phyloP scores from a whole-genome alignment of 805 yeast genomes.

The Dipodascus geniculatus region DNA sequence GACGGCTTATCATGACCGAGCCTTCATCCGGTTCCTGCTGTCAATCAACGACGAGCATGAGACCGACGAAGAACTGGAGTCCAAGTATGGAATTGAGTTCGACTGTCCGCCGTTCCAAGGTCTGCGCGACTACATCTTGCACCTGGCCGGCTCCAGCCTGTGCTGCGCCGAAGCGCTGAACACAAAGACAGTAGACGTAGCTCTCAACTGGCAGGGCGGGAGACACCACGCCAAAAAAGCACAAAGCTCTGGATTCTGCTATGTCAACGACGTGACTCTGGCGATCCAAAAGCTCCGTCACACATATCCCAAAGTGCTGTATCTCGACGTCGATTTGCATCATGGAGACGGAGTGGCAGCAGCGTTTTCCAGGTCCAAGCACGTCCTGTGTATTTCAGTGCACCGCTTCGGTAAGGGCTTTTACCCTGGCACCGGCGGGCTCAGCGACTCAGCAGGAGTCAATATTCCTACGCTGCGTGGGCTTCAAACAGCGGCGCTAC shows the following conservation, averaged over 20 bases:
- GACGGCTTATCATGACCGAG: constrained; percentile 36
- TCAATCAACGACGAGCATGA: constrained; percentile 14
- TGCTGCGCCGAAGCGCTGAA: constrained; percentile 32
- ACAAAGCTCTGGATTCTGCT: constrained; percentile 60
- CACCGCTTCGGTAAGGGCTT: constrained; percentile 59
- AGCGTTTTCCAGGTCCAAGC: constrained; percentile 45
- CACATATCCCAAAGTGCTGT: constrained; percentile 36
- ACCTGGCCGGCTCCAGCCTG: constrained; percentile 47
- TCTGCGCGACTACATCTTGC: constrained; percentile 37
- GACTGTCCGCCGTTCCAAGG: constrained; percentile 57
- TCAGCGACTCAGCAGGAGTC: constrained; percentile 29
- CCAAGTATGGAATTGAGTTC: constrained; percentile 36
- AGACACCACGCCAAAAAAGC: constrained; percentile 53
- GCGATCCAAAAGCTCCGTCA: constrained; percentile 39
- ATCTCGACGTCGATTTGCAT: constrained; percentile 64
- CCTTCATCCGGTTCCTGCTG: constrained; percentile 33
- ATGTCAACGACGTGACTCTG: constrained; percentile 55
- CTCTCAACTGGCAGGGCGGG: constrained; percentile 72
- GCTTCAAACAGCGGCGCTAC: constrained; percentile 34
- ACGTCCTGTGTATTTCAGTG: constrained; percentile 49
- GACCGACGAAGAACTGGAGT: constrained; percentile 13
- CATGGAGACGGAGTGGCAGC: constrained; percentile 73
- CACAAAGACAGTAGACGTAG: constrained; percentile 22
- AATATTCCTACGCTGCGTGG: constrained; percentile 53
- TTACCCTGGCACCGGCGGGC: constrained; percentile 59